Percentiles rank a stretch among this genome's conserved stretches.
Conservation (phyloP, 2,329 filamentous ascomycete genomes). For the Clonostachys sp. region DNA sequence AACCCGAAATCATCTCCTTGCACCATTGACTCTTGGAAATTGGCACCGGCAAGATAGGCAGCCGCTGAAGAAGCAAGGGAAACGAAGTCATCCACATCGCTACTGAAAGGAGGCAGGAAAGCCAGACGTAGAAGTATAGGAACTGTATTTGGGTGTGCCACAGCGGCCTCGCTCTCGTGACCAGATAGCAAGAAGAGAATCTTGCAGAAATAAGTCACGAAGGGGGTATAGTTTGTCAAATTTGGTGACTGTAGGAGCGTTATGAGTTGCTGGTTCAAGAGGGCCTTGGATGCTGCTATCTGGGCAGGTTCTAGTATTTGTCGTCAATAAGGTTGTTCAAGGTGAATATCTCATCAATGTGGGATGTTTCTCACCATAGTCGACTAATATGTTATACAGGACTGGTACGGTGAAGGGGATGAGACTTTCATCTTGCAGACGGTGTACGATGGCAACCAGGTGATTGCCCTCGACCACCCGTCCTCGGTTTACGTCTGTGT, state of each 20-base stretch:
- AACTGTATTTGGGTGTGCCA: slow-evolving; percentile 40
- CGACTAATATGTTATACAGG: slow-evolving; percentile 57
- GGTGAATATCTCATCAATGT: slow-evolving; percentile 4
- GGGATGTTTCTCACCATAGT: slow-evolving; percentile 46
- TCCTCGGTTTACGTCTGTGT: slow-evolving; percentile 57
- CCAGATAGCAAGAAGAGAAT: slow-evolving; percentile 47
- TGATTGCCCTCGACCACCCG: slow-evolving; percentile 45
- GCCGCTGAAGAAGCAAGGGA: slow-evolving; percentile 45
- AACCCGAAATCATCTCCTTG: slow-evolving; percentile 23
- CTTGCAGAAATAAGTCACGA: slow-evolving; percentile 51
- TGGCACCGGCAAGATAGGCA: slow-evolving; percentile 49
- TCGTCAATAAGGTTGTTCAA: slow-evolving; percentile 5
- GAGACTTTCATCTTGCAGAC: slow-evolving; percentile 41
- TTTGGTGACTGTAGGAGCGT: slow-evolving; percentile 40
- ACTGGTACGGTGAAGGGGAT: slow-evolving; percentile 52
- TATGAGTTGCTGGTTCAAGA: slow-evolving; percentile 44
- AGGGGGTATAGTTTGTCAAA: slow-evolving; percentile 30
- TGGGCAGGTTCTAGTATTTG: slow-evolving; percentile 48
- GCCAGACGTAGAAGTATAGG: slow-evolving; percentile 45
- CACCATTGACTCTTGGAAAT: slow-evolving; percentile 45
- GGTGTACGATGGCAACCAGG: slow-evolving; percentile 39
- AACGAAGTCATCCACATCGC: slow-evolving; percentile 51
- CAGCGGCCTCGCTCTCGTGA: slow-evolving; percentile 42
- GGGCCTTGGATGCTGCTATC: slow-evolving; percentile 44
- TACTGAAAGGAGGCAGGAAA: slow-evolving; percentile 25